phyloP scores from a whole-genome alignment of 2,329 filamentous ascomycete genomes.

The Thielaviopsis musarum region DNA sequence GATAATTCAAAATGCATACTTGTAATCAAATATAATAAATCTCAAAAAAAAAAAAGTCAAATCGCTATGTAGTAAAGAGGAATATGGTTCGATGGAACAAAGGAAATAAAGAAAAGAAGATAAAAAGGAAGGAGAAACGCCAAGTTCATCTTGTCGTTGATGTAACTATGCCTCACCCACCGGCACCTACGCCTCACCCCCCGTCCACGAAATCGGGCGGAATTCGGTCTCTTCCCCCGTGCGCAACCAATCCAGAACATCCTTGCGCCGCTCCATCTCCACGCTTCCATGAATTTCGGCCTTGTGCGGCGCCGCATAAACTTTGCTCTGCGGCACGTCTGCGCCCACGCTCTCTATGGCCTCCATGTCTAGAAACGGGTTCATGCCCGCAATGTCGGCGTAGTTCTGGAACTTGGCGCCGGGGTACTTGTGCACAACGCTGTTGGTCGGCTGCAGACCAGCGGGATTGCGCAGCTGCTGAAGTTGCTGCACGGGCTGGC shows the following conservation, averaged over 20 bases:
- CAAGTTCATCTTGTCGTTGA: neutral
- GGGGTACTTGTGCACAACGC: slow-evolving; percentile 12
- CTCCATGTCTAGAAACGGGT: slow-evolving; percentile 9
- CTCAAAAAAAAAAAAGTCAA: neutral
- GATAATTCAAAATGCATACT: neutral
- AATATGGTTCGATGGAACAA: neutral
- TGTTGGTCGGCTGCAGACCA: slow-evolving; percentile 1
- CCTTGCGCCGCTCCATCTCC: neutral
- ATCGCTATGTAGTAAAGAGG: neutral
- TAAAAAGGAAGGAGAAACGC: neutral
- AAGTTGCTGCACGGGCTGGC: neutral
- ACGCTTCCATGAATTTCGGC: neutral
- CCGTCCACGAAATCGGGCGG: neutral
- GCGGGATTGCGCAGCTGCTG: neutral
- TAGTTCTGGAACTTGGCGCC: slow-evolving; percentile 13
- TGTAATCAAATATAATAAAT: neutral
- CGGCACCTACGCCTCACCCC: neutral
- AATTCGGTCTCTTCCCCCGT: neutral
- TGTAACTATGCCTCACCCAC: neutral
- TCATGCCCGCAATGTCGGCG: slow-evolving; percentile 11
- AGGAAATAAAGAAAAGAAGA: neutral
- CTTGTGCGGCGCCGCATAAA: neutral
- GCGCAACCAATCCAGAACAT: neutral
- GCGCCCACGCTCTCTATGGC: neutral
- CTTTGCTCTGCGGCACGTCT: neutral